A percentile compares a stretch with the other conserved stretches of the same genome.
Evolutionary conservation across 305 asterid genomes (phyloP).

Genomic region (Lippia alba): DNA sequence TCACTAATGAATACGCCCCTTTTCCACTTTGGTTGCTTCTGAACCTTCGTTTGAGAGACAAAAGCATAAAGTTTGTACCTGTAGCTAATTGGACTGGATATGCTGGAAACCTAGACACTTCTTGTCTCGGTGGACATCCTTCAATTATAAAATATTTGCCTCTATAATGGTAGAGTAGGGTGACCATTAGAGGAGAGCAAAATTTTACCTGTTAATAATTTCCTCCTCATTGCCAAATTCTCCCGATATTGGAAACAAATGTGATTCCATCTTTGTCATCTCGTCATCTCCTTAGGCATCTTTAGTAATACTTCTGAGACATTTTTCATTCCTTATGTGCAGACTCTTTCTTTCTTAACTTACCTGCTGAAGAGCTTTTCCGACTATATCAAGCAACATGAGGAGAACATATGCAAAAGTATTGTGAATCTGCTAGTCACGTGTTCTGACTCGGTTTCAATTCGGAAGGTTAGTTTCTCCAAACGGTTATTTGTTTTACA

Average conservation of each 20-base stretch:
- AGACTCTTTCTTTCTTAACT: conserved; percentile 98
- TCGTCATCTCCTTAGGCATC: conserved; percentile 19
- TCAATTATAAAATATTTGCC: neutral
- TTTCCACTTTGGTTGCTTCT: no score
- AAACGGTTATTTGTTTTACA: conserved; percentile 12
- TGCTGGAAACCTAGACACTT: conserved; percentile 1
- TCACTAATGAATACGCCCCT: no score
- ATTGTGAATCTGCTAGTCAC: conserved; percentile 97
- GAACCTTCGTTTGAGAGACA: conserved; percentile 5
- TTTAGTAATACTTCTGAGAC: conserved; percentile 20
- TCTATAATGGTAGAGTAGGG: conserved; percentile 10
- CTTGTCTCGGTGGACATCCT: conserved; percentile 6
- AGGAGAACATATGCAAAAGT: conserved; percentile 98
- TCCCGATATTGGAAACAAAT: neutral
- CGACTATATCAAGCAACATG: conserved; percentile 93
- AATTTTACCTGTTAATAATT: conserved; percentile 4
- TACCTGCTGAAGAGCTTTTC: conserved; percentile 94
- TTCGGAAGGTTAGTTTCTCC: conserved; percentile 73
- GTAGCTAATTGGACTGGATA: conserved; percentile 7
- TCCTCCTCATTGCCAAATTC: conserved; percentile 1
- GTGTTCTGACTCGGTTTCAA: conserved; percentile 95
- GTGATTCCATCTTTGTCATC: conserved; percentile 20
- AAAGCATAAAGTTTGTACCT: conserved; percentile 6
- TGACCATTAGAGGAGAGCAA: neutral
- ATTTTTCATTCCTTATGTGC: conserved; percentile 42